phyloP scores from a whole-genome alignment of 805 yeast species.

The Candida patagonica region DNA sequence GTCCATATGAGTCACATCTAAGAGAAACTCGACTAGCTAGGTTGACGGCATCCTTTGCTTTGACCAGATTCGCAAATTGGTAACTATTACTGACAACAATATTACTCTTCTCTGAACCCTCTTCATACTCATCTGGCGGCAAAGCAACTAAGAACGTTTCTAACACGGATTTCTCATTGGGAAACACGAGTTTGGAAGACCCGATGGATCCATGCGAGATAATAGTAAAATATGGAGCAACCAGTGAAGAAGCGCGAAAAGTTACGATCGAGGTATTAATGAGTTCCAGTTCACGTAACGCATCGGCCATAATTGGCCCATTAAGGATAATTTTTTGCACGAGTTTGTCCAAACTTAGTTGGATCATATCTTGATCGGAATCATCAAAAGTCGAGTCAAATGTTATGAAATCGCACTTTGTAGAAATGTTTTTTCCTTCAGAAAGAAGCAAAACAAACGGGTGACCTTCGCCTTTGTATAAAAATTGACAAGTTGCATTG shows the following conservation, averaged over 20 bases:
- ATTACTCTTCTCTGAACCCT: conserved; percentile 7
- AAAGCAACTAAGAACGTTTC: conserved; percentile 44
- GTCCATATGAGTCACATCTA: conserved; percentile 44
- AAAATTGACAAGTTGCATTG: conserved; percentile 29
- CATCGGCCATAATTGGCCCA: conserved; percentile 44
- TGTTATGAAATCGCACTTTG: conserved; percentile 49
- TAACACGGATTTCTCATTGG: conserved; percentile 50
- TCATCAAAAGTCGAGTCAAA: conserved; percentile 27
- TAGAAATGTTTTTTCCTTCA: conserved; percentile 44
- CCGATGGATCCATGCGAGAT: conserved; percentile 72
- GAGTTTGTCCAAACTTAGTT: conserved; percentile 36
- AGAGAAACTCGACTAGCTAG: conserved; percentile 46
- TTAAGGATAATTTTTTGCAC: conserved; percentile 44
- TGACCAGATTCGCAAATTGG: conserved; percentile 40
- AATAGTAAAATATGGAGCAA: conserved; percentile 38
- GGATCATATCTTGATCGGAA: conserved; percentile 26
- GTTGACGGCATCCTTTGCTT: conserved; percentile 39
- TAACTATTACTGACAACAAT: conserved; percentile 28
- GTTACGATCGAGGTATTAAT: conserved; percentile 41
- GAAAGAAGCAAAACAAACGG: conserved; percentile 47
- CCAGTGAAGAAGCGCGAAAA: conserved; percentile 26
- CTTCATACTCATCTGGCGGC: conserved; percentile 18
- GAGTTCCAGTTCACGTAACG: conserved; percentile 48
- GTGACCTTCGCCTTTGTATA: conserved; percentile 40
- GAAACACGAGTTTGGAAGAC: conserved; percentile 53